Evolutionary conservation across 164 flowering plant genomes (phyloP).

Genomic region (Magnolia changhungtana): DNA sequence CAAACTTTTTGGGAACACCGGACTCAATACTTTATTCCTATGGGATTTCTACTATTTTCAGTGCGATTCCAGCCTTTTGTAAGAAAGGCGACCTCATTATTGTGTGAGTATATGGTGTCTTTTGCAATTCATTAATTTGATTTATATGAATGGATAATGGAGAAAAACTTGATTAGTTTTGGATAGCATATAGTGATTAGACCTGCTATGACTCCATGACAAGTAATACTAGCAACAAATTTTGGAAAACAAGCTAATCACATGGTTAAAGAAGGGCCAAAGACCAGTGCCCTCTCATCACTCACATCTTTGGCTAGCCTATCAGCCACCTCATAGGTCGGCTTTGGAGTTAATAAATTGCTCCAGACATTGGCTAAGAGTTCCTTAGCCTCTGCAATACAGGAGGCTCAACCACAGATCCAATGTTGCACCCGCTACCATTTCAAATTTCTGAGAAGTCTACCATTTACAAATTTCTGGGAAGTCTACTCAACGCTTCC

Average conservation of each 20-base stretch:
- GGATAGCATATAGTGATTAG: background rate
- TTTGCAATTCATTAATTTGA: background rate
- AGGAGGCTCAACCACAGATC: too few relatives aligned
- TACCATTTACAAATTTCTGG: too few relatives aligned
- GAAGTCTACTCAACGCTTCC: too few relatives aligned
- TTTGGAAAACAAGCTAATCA: too few relatives aligned
- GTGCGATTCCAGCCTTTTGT: slow-evolving; percentile 93
- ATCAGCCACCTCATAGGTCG: background rate
- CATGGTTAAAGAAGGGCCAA: background rate
- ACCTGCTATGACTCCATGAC: background rate
- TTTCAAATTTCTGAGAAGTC: too few relatives aligned
- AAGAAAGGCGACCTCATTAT: slow-evolving; percentile 93
- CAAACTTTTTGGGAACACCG: slow-evolving; percentile 89
- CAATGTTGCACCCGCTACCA: too few relatives aligned
- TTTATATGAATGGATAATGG: background rate
- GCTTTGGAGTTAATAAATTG: too few relatives aligned
- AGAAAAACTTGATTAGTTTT: background rate
- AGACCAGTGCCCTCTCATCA: background rate
- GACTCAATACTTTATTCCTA: slow-evolving; percentile 94
- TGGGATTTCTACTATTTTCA: slow-evolving; percentile 97
- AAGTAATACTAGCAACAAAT: too few relatives aligned
- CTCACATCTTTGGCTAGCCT: background rate
- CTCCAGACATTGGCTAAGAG: too few relatives aligned
- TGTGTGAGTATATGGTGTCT: slow-evolving; percentile 57
- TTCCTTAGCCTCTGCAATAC: too few relatives aligned